Evolutionary conservation across 768 basidiomycete genomes (phyloP).

Genomic region (Hemileccinum rubropunctum): DNA sequence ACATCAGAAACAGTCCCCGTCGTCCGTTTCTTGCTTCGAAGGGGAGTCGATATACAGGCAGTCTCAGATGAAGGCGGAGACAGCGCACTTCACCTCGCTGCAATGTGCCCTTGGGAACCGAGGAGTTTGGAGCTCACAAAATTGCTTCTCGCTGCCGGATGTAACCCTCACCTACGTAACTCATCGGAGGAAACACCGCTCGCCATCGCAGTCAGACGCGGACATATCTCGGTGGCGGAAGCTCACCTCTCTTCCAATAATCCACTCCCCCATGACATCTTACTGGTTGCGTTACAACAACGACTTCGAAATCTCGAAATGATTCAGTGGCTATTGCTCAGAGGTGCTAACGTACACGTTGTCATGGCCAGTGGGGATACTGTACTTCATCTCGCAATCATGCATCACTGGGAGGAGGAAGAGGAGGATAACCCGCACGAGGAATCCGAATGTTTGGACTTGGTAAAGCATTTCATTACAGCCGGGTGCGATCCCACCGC

Average conservation of each 20-base stretch:
- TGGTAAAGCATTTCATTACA: too few species aligned
- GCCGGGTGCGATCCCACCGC: too few species aligned
- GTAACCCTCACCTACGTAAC: neutral
- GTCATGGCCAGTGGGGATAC: too few species aligned
- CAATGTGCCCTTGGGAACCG: neutral
- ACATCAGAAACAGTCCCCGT: neutral
- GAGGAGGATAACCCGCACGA: too few species aligned
- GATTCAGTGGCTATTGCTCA: too few species aligned
- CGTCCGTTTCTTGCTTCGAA: conserved; percentile 3
- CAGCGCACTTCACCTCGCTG: neutral
- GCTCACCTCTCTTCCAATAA: neutral
- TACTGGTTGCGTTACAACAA: too few species aligned
- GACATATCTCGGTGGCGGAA: neutral
- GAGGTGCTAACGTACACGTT: too few species aligned
- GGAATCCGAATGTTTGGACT: too few species aligned
- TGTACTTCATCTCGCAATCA: too few species aligned
- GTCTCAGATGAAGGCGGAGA: neutral
- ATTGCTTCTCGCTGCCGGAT: conserved; percentile 4
- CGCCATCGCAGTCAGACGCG: neutral
- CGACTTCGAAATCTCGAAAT: too few species aligned
- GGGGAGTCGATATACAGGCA: neutral
- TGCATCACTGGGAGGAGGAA: too few species aligned
- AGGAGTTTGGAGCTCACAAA: neutral
- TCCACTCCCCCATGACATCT: too few species aligned
- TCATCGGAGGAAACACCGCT: neutral